Evolutionary conservation across 2,329 filamentous ascomycete genomes (phyloP).

Genomic region (Cryphonectria radicalis): DNA sequence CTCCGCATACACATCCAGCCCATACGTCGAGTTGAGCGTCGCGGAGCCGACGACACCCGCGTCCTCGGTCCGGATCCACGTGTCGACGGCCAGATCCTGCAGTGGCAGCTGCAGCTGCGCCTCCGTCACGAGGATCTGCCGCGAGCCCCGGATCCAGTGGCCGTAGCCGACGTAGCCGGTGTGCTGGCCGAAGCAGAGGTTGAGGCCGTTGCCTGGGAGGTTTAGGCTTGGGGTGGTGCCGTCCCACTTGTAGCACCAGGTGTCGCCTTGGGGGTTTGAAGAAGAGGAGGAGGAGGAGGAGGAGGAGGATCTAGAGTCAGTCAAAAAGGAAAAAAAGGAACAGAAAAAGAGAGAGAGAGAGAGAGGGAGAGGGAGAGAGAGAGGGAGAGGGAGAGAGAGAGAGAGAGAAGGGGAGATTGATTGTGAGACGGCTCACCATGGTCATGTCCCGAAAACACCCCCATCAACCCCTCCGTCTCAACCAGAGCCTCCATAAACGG

Average conservation of each 20-base stretch:
- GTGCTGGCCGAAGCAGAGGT: constrained; percentile 60
- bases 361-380: too few species aligned
- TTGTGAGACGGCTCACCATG: constrained; percentile 41
- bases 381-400: too few species aligned
- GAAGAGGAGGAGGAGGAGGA: too few species aligned
- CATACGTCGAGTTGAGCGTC: constrained; percentile 56
- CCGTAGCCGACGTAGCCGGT: constrained; percentile 74
- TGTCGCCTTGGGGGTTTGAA: constrained; percentile 41
- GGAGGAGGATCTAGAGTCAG: not conserved
- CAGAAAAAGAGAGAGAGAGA: too few species aligned
- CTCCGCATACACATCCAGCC: constrained; percentile 49
- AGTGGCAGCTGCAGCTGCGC: constrained; percentile 24
- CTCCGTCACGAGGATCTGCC: constrained; percentile 47
- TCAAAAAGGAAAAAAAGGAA: too few species aligned
- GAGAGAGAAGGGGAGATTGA: not conserved
- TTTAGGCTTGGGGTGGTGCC: constrained; percentile 31
- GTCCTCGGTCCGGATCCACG: constrained; percentile 57
- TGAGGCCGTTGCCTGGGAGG: constrained; percentile 44
- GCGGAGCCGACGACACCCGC: constrained; percentile 49
- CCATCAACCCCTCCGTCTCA: constrained; percentile 53
- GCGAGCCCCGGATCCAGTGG: constrained; percentile 62
- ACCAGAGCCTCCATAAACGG: constrained; percentile 62
- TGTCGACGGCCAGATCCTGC: constrained; percentile 43
- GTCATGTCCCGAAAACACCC: constrained; percentile 63
- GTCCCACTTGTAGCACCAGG: constrained; percentile 52